Percentiles rank a stretch among this genome's conserved stretches.
phyloP scores from a whole-genome alignment of 495 filamentous ascomycete genomes.

The Podospora appendiculata region DNA sequence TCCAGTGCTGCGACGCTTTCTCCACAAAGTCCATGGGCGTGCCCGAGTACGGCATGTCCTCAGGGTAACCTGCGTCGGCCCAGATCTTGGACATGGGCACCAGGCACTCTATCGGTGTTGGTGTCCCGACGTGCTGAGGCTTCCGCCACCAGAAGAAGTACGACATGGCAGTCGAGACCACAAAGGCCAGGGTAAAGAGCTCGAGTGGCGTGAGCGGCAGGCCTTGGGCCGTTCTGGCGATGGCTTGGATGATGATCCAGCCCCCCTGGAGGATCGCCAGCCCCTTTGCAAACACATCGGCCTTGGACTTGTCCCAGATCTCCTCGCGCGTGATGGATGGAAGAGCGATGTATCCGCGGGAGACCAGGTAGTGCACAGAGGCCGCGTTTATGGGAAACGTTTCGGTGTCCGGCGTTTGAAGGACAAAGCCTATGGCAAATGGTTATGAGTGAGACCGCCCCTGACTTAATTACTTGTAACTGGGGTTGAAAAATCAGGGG shows the following conservation, averaged over 20 bases:
- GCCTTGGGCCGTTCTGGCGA: not conserved
- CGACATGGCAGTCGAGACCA: slow-evolving; percentile 21
- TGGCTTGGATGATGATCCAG: slow-evolving; percentile 11
- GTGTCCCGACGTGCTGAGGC: slow-evolving; percentile 23
- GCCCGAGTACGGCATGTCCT: slow-evolving; percentile 6
- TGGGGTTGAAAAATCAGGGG: no score
- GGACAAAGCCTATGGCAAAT: slow-evolving; percentile 6
- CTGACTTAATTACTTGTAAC: no score
- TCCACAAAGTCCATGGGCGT: slow-evolving; percentile 34
- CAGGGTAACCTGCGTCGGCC: slow-evolving; percentile 6
- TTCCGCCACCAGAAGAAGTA: slow-evolving; percentile 32
- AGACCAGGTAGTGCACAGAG: slow-evolving; percentile 12
- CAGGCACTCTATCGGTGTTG: slow-evolving; percentile 2
- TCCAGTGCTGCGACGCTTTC: slow-evolving; percentile 5
- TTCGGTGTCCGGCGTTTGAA: slow-evolving; percentile 10
- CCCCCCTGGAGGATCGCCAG: slow-evolving; percentile 10
- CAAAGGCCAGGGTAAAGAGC: slow-evolving; percentile 18
- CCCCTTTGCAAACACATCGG: slow-evolving; percentile 11
- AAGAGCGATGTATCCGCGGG: slow-evolving; percentile 3
- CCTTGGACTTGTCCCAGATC: slow-evolving; percentile 19
- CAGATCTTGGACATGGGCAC: slow-evolving; percentile 7
- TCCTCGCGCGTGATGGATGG: slow-evolving; percentile 15
- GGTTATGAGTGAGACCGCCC: no score
- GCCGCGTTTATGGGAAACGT: slow-evolving; percentile 14
- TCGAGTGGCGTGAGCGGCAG: slow-evolving; percentile 16